Conservation (phyloP, 805 yeast genomes). For the Saturnispora sanitii region DNA sequence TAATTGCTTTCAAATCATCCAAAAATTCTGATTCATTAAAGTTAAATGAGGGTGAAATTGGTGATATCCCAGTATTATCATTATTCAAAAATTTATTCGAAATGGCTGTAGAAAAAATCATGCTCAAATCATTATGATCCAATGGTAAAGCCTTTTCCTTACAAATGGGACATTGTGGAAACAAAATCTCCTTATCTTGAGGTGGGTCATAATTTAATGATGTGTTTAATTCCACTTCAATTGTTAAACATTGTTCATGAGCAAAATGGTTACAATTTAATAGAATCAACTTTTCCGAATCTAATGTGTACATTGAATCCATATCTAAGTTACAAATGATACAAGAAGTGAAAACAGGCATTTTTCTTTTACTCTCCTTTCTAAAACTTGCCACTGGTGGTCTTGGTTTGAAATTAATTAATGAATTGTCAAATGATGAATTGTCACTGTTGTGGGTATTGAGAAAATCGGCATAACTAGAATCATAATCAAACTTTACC, state of each 20-base stretch:
- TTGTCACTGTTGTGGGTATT: background rate
- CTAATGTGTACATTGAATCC: conserved; percentile 31
- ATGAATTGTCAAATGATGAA: no score
- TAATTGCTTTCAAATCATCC: background rate
- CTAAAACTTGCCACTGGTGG: background rate
- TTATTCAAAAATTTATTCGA: background rate
- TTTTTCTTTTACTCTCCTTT: background rate
- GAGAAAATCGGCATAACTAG: background rate
- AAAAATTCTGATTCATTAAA: background rate
- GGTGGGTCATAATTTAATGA: conserved; percentile 4
- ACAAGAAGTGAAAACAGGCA: conserved; percentile 10
- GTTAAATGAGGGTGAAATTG: background rate
- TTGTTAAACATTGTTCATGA: conserved; percentile 48
- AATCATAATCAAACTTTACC: background rate
- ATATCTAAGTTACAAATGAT: conserved; percentile 43
- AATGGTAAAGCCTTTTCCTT: conserved; percentile 18
- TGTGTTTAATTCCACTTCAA: conserved; percentile 27
- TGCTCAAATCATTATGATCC: conserved; percentile 13
- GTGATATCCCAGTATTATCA: background rate
- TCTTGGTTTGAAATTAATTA: background rate
- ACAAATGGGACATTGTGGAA: conserved; percentile 23
- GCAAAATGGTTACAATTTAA: conserved; percentile 45
- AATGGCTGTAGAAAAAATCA: conserved; percentile 15
- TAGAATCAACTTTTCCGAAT: conserved; percentile 37
- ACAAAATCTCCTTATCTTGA: conserved; percentile 10